A percentile compares a stretch with the other conserved stretches of the same genome.
phyloP scores from a whole-genome alignment of 2,329 filamentous ascomycete genomes.

The Aspergillus transmontanensis region DNA sequence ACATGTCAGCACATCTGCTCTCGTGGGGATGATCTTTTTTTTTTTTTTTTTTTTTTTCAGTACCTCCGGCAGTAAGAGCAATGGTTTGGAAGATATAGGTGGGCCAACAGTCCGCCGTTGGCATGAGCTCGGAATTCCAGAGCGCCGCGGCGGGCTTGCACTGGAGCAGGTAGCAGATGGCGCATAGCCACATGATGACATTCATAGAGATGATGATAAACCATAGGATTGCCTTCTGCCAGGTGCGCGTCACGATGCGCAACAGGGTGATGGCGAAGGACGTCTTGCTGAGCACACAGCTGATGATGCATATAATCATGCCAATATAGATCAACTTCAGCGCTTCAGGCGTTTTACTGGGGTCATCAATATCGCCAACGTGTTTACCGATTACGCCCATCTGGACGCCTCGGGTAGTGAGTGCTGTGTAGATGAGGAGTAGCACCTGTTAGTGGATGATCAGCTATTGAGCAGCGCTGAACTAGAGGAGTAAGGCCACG shows the following conservation, averaged over 20 bases:
- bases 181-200: slow-evolving; percentile 24
- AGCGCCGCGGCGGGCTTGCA: slow-evolving; percentile 22
- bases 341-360: slow-evolving; percentile 15
- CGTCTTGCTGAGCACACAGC: slow-evolving; percentile 27
- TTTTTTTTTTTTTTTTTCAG: neutral
- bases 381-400: slow-evolving; percentile 36
- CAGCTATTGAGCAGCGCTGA: neutral
- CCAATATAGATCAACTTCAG: slow-evolving; percentile 18
- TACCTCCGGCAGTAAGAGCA: slow-evolving; percentile 25
- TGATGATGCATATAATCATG: slow-evolving; percentile 15
- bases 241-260: slow-evolving; percentile 24
- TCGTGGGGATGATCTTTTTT: too few relatives aligned
- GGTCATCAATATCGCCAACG: slow-evolving; percentile 18
- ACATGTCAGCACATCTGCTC: neutral
- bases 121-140: slow-evolving; percentile 19
- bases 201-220: slow-evolving; percentile 30
- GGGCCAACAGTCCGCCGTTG: slow-evolving; percentile 24
- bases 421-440: slow-evolving; percentile 29
- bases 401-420: slow-evolving; percentile 29
- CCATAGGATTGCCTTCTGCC: slow-evolving; percentile 27
- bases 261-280: slow-evolving; percentile 29
- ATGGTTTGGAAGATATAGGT: slow-evolving; percentile 20
- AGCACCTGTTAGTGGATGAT: slow-evolving; percentile 6
- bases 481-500: slow-evolving; percentile 11
- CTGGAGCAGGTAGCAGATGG: slow-evolving; percentile 24